Conservation (phyloP, 2,329 filamentous ascomycete species). For the Rutstroemia sp. region DNA sequence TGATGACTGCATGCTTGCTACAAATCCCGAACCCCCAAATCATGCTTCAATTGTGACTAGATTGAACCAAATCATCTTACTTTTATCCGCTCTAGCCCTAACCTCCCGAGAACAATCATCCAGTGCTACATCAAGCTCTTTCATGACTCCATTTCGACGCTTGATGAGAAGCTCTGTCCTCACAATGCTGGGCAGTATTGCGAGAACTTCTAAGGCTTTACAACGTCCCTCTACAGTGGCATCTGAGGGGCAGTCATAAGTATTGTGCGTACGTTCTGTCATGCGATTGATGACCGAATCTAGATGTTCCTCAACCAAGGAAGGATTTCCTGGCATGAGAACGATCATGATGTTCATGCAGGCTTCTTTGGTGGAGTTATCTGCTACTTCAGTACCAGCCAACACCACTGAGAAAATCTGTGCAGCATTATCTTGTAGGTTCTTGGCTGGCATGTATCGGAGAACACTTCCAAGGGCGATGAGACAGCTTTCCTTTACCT, state of each 20-base stretch:
- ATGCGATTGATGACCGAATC: slow-evolving; percentile 25
- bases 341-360: slow-evolving; percentile 20
- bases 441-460: slow-evolving; percentile 16
- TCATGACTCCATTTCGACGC: slow-evolving; percentile 16
- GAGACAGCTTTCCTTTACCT: slow-evolving; percentile 20
- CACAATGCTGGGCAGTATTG: slow-evolving; percentile 17
- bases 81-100: slow-evolving; percentile 19
- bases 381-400: slow-evolving; percentile 20
- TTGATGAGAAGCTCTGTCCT: slow-evolving; percentile 11
- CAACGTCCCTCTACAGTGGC: slow-evolving; percentile 17
- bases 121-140: slow-evolving; percentile 21
- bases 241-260: slow-evolving; percentile 22
- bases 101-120: slow-evolving; percentile 24
- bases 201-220: slow-evolving; percentile 25
- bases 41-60: too few species aligned
- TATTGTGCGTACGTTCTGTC: slow-evolving; percentile 25
- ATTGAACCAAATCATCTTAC: slow-evolving; percentile 23
- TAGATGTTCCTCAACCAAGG: slow-evolving; percentile 21
- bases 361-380: slow-evolving; percentile 21
- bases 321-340: slow-evolving; percentile 16
- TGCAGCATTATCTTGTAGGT: slow-evolving; percentile 11
- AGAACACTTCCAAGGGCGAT: slow-evolving; percentile 26
- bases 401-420: slow-evolving; percentile 21
- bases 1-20: too few species aligned
- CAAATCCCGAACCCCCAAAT: too few species aligned